Evolutionary conservation across 495 filamentous ascomycete genomes (phyloP).

Genomic region (Tuber borchii): DNA sequence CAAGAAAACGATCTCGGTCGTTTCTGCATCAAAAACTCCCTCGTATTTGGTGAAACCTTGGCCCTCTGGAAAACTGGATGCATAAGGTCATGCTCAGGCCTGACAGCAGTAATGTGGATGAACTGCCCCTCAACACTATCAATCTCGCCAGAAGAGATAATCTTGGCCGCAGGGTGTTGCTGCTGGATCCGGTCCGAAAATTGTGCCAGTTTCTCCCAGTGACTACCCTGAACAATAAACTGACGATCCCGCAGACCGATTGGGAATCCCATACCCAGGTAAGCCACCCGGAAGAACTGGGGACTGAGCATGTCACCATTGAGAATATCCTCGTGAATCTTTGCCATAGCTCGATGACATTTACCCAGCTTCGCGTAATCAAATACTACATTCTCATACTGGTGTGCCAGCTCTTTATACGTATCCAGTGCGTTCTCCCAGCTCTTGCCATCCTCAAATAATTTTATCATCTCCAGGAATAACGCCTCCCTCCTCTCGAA

Average conservation of each 20-base stretch:
- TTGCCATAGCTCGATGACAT: slow-evolving; percentile 84
- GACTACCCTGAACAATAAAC: slow-evolving; percentile 79
- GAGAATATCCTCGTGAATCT: slow-evolving; percentile 74
- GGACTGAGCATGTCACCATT: slow-evolving; percentile 70
- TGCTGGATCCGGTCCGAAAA: slow-evolving; percentile 92
- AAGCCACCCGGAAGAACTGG: slow-evolving; percentile 87
- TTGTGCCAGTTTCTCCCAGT: slow-evolving; percentile 65
- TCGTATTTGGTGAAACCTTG: slow-evolving; percentile 70
- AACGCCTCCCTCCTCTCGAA: slow-evolving; percentile 91
- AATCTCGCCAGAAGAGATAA: slow-evolving; percentile 62
- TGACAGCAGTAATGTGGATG: slow-evolving; percentile 73
- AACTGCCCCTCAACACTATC: slow-evolving; percentile 82
- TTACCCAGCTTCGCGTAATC: slow-evolving; percentile 89
- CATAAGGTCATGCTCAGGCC: slow-evolving; percentile 68
- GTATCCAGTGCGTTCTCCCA: slow-evolving; percentile 87
- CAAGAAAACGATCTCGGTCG: slow-evolving; percentile 33
- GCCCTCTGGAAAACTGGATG: slow-evolving; percentile 86
- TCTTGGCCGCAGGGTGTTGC: slow-evolving; percentile 80
- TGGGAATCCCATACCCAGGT: slow-evolving; percentile 87
- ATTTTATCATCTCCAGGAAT: slow-evolving; percentile 88
- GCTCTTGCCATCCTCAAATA: slow-evolving; percentile 85
- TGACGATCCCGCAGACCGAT: slow-evolving; percentile 75
- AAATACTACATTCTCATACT: slow-evolving; percentile 83
- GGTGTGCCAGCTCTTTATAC: slow-evolving; percentile 80
- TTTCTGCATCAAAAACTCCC: slow-evolving; percentile 65